Evolutionary conservation across 768 basidiomycete genomes (phyloP).

Genomic region (Russula brevipes): DNA sequence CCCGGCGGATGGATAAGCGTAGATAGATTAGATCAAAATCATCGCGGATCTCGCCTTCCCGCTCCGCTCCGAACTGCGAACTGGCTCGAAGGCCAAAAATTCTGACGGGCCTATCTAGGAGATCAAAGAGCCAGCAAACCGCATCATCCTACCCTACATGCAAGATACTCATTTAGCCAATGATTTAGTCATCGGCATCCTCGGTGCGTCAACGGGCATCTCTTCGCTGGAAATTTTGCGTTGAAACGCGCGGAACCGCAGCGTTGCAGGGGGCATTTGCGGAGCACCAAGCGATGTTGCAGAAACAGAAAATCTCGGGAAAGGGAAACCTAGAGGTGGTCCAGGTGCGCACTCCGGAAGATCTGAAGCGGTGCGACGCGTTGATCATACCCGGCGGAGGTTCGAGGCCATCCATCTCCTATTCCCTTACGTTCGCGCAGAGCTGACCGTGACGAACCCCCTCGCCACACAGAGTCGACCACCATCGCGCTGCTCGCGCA

Average conservation of each 20-base stretch:
- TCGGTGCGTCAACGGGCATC: constrained; percentile 13
- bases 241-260: constrained; percentile 30
- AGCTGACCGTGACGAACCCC: background rate
- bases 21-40: too few relatives aligned
- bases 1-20: too few relatives aligned
- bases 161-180: constrained; percentile 11
- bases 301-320: constrained; percentile 52
- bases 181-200: constrained; percentile 23
- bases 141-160: constrained; percentile 14
- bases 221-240: background rate
- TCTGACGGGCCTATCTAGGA: too few relatives aligned
- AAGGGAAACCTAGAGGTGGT: constrained; percentile 43
- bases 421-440: too few relatives aligned
- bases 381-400: constrained; percentile 94
- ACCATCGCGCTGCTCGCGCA: constrained; percentile 78
- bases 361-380: constrained; percentile 71
- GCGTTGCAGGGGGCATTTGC: constrained; percentile 92
- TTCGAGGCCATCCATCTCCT: constrained; percentile 27
- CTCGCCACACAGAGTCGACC: constrained; percentile 65
- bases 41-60: too few relatives aligned
- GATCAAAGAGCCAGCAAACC: background rate
- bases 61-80: too few relatives aligned
- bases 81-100: too few relatives aligned
- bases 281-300: constrained; percentile 74
- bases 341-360: constrained; percentile 69